Percentiles rank a stretch among this genome's conserved stretches.
Evolutionary conservation across 176 grass and related monocot species (phyloP).

Genomic region (Zoysia japonica): DNA sequence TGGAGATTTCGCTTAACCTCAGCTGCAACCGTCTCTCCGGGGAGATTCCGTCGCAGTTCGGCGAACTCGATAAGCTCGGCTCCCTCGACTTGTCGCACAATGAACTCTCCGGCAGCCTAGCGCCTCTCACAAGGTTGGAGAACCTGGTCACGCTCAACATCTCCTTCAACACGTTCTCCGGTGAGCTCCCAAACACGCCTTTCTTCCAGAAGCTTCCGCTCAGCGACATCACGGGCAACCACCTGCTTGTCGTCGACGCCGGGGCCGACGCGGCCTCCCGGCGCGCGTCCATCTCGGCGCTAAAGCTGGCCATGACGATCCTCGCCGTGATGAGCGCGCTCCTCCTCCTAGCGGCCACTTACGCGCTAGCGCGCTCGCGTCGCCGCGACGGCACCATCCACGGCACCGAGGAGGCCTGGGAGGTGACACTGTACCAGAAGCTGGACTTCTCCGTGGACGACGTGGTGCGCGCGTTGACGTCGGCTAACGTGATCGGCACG

Average conservation of each 20-base stretch:
- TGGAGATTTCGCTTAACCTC: slow-evolving; percentile 88
- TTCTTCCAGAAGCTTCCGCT: slow-evolving; percentile 91
- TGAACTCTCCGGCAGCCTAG: slow-evolving; percentile 64
- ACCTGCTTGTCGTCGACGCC: slow-evolving; percentile 52
- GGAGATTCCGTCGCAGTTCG: slow-evolving; percentile 64
- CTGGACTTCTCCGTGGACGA: slow-evolving; percentile 79
- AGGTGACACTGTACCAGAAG: slow-evolving; percentile 97
- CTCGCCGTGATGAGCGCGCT: slow-evolving; percentile 57
- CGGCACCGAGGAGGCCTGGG: slow-evolving; percentile 55
- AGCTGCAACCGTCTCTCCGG: slow-evolving; percentile 86
- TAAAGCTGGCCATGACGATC: slow-evolving; percentile 80
- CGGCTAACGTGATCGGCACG: slow-evolving; percentile 86
- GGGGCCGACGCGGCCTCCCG: slow-evolving; percentile 28
- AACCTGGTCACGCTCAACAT: slow-evolving; percentile 90
- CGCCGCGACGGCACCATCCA: slow-evolving; percentile 15
- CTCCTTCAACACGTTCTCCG: slow-evolving; percentile 85
- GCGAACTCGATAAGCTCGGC: slow-evolving; percentile 66
- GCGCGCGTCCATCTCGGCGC: slow-evolving; percentile 45
- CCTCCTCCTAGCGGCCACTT: slow-evolving; percentile 58
- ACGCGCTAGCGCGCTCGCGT: slow-evolving; percentile 56
- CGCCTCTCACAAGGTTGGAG: slow-evolving; percentile 53
- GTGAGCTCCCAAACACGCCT: slow-evolving; percentile 70
- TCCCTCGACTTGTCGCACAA: slow-evolving; percentile 86
- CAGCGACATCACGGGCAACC: slow-evolving; percentile 80
- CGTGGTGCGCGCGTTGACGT: slow-evolving; percentile 61